Conservation (phyloP, 192 early-diverging fungal species). For the Backusella psychrophila region DNA sequence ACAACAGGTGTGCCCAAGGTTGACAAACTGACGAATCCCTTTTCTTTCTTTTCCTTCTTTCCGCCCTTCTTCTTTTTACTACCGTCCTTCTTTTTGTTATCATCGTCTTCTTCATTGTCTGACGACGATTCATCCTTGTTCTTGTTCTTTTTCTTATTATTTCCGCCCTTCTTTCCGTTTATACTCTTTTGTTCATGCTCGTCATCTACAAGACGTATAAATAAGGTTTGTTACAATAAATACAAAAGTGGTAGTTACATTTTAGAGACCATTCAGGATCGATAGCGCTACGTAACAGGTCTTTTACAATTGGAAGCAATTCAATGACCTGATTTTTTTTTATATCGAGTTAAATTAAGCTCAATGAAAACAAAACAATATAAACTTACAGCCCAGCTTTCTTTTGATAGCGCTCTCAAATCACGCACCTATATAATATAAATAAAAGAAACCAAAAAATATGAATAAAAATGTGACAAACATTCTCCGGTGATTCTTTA, state of each 20-base stretch:
- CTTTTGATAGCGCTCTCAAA: slow-evolving; percentile 12
- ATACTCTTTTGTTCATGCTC: background rate
- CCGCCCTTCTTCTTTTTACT: background rate
- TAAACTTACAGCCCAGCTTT: slow-evolving; percentile 18
- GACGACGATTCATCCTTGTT: background rate
- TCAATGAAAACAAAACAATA: background rate
- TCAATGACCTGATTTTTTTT: background rate
- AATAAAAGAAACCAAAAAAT: background rate
- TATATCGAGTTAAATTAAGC: background rate
- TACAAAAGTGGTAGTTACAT: background rate
- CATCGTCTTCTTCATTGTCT: background rate
- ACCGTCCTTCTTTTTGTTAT: background rate
- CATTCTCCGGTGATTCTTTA: background rate
- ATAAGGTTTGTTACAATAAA: background rate
- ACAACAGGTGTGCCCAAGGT: slow-evolving; percentile 13
- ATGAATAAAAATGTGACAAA: background rate
- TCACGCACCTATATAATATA: background rate
- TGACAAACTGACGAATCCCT: slow-evolving; percentile 1
- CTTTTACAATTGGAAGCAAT: slow-evolving; percentile 15
- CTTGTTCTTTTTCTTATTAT: background rate
- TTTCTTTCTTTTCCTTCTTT: background rate
- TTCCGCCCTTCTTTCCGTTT: background rate
- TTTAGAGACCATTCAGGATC: slow-evolving; percentile 2
- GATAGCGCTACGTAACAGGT: background rate
- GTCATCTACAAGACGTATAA: background rate